Evolutionary conservation across 306 rosid genomes (phyloP).

Genomic region (Datisca glomerata): DNA sequence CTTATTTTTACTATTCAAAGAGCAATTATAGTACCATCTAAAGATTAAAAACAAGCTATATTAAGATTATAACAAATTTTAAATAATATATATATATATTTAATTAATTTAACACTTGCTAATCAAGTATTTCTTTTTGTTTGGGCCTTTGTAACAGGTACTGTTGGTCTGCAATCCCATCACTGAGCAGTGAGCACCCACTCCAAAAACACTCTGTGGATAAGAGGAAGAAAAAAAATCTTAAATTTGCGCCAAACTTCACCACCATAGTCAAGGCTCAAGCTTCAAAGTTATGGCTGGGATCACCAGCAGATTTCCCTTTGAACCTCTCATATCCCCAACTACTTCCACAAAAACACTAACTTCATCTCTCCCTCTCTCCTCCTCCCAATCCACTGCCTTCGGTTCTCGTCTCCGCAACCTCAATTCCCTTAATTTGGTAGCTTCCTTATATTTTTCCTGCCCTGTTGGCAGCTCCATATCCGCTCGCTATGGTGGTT

Average conservation of each 20-base stretch:
- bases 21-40: no score
- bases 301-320: constrained; percentile 42
- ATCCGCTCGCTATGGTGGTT: constrained; percentile 44
- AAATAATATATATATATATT: no score
- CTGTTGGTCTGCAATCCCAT: not conserved
- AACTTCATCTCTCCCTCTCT: constrained; percentile 13
- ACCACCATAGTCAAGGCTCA: constrained; percentile 1
- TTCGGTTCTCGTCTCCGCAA: constrained; percentile 32
- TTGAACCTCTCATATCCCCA: constrained; percentile 22
- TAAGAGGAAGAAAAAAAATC: constrained; percentile 13
- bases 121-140: no score
- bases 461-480: constrained; percentile 14
- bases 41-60: no score
- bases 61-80: no score
- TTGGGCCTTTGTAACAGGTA: not conserved
- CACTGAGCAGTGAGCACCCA: not conserved
- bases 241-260: constrained; percentile 6
- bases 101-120: no score
- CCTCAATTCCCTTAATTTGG: constrained; percentile 17
- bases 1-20: no score
- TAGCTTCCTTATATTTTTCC: constrained; percentile 16
- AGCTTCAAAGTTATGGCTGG: constrained; percentile 53
- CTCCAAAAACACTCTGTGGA: no score
- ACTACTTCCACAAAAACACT: constrained; percentile 14
- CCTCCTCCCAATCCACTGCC: constrained; percentile 36